Conservation (phyloP, 2,329 filamentous ascomycete species). For the Venturia effusa region DNA sequence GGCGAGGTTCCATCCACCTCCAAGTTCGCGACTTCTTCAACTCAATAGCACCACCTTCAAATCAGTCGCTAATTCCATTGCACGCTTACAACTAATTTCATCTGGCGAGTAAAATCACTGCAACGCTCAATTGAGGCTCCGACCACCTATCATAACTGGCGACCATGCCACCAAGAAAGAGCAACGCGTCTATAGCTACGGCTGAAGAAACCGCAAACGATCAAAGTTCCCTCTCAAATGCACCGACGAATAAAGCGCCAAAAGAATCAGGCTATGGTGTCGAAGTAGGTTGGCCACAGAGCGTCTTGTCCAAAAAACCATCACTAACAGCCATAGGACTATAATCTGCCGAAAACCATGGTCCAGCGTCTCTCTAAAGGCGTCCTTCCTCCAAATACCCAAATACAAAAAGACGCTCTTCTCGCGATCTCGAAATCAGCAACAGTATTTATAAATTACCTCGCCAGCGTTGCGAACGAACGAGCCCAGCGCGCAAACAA, state of each 20-base stretch:
- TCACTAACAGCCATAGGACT: conserved; percentile 42
- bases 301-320: background rate
- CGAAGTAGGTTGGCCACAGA: background rate
- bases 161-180: conserved; percentile 10
- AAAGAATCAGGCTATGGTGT: conserved; percentile 1
- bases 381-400: conserved; percentile 67
- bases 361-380: conserved; percentile 71
- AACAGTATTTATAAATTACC: conserved; percentile 73
- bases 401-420: conserved; percentile 74
- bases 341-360: conserved; percentile 70
- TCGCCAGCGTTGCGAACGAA: conserved; percentile 65
- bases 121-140: background rate
- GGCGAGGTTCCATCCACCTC: too few species aligned
- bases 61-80: background rate
- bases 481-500: conserved; percentile 55
- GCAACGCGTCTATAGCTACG: conserved; percentile 6
- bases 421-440: conserved; percentile 71
- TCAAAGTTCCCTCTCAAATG: background rate
- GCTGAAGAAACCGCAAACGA: background rate
- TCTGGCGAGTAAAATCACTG: background rate
- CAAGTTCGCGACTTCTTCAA: background rate
- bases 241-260: background rate
- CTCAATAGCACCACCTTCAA: background rate
- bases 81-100: background rate
- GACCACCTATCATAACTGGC: background rate